Evolutionary conservation across 129 eudicot genomes (phyloP).

Genomic region (Kitagawia praeruptora): DNA sequence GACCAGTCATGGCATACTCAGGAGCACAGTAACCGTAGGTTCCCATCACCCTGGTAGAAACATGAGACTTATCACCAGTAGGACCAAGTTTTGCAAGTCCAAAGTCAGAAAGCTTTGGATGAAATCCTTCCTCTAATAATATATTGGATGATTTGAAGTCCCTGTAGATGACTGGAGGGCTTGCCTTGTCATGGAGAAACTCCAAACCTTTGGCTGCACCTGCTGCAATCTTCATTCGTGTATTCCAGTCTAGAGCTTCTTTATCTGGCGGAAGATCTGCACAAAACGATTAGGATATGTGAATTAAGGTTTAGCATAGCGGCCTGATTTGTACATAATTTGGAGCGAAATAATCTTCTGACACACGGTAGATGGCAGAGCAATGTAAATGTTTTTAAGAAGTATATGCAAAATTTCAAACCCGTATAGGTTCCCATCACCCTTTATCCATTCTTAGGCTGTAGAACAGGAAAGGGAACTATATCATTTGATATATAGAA

Average conservation of each 20-base stretch:
- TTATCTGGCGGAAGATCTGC: slow-evolving; percentile 76
- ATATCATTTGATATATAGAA: neutral
- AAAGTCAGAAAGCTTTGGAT: slow-evolving; percentile 85
- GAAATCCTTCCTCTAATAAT: slow-evolving; percentile 63
- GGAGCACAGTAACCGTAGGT: slow-evolving; percentile 97
- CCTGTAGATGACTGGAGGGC: slow-evolving; percentile 90
- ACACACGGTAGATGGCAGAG: neutral
- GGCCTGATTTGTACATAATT: neutral
- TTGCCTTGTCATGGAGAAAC: slow-evolving; percentile 90
- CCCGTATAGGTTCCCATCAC: neutral
- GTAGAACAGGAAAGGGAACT: neutral
- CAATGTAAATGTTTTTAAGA: neutral
- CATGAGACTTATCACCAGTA: slow-evolving; percentile 92
- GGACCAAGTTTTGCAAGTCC: slow-evolving; percentile 97
- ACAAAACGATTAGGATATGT: neutral
- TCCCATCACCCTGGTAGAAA: slow-evolving; percentile 95
- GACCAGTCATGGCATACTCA: slow-evolving; percentile 98
- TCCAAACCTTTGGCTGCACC: slow-evolving; percentile 93
- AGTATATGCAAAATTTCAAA: neutral
- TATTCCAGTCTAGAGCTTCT: slow-evolving; percentile 88
- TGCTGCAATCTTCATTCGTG: slow-evolving; percentile 86
- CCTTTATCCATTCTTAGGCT: neutral
- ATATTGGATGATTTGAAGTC: slow-evolving; percentile 93
- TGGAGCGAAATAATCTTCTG: neutral
- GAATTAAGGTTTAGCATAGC: neutral